Percentiles rank a stretch among this genome's conserved stretches.
Conservation (phyloP, 2,329 filamentous ascomycete genomes). For the Pochonia chlamydosporia region DNA sequence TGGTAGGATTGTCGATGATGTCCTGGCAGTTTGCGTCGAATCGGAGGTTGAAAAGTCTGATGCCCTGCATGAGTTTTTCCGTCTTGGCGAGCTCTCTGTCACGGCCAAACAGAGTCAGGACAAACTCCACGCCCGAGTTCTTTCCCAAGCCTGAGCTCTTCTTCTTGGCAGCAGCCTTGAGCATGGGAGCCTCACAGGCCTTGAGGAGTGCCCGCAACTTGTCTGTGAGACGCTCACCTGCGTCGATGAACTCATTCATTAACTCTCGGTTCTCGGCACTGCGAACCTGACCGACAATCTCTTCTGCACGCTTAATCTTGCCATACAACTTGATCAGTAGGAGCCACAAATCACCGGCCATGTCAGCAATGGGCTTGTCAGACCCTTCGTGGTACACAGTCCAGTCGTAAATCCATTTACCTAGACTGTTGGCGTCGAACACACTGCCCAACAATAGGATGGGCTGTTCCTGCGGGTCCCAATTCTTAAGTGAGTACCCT, state of each 20-base stretch:
- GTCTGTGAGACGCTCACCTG: conserved; percentile 78
- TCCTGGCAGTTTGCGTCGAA: conserved; percentile 96
- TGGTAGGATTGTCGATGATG: conserved; percentile 61
- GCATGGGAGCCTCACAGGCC: conserved; percentile 90
- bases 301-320: conserved; percentile 88
- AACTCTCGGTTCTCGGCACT: conserved; percentile 69
- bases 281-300: conserved; percentile 67
- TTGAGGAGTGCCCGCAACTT: conserved; percentile 84
- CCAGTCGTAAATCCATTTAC: conserved; percentile 99
- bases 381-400: conserved; percentile 86
- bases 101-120: conserved; percentile 89
- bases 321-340: conserved; percentile 88
- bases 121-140: conserved; percentile 90
- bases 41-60: conserved; percentile 84
- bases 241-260: conserved; percentile 84
- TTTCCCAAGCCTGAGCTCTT: conserved; percentile 67
- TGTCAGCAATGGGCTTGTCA: conserved; percentile 76
- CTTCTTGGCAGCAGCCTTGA: conserved; percentile 78
- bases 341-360: conserved; percentile 93
- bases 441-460: conserved; percentile 93
- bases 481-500: conserved; percentile 95
- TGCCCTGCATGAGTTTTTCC: conserved; percentile 85
- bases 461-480: conserved; percentile 90
- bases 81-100: conserved; percentile 86
- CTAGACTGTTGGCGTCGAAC: conserved; percentile 94